Conservation (phyloP, 495 filamentous ascomycete genomes). For the Aspergillus cavernicola region DNA sequence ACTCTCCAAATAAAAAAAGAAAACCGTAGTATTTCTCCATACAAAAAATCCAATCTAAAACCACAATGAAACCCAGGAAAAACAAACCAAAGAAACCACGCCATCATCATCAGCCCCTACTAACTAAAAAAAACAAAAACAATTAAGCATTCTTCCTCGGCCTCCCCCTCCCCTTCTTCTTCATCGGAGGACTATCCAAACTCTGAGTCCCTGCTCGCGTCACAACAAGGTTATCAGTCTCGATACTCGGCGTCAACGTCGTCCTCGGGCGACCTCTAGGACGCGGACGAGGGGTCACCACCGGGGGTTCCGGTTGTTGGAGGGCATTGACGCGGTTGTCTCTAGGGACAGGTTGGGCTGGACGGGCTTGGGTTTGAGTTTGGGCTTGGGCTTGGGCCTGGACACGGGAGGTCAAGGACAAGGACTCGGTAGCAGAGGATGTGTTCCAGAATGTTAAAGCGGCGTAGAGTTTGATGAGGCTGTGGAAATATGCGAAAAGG, state of each 20-base stretch:
- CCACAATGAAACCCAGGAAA: too few relatives aligned
- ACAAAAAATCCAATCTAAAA: too few relatives aligned
- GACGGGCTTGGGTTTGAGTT: too few relatives aligned
- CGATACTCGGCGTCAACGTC: neutral
- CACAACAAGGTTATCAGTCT: neutral
- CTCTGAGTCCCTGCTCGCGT: too few relatives aligned
- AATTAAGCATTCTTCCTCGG: neutral
- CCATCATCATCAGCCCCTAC: too few relatives aligned
- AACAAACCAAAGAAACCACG: too few relatives aligned
- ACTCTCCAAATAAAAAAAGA: too few relatives aligned
- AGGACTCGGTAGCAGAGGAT: neutral
- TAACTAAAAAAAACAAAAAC: neutral
- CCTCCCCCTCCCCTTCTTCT: slow-evolving; percentile 1
- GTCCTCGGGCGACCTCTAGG: too few relatives aligned
- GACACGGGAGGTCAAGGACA: neutral
- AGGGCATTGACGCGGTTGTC: neutral
- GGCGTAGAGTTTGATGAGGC: slow-evolving; percentile 60
- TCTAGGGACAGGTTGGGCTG: too few relatives aligned
- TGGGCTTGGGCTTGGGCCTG: too few relatives aligned
- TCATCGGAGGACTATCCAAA: neutral
- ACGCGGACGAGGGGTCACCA: too few relatives aligned
- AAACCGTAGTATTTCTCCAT: too few relatives aligned
- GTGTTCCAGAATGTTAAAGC: slow-evolving; percentile 46
- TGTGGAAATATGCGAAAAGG: slow-evolving; percentile 58
- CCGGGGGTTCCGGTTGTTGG: neutral